Base-by-base conservation (phyloP, 257 asterid genomes). In the Fraxinus excelsior region DNA sequence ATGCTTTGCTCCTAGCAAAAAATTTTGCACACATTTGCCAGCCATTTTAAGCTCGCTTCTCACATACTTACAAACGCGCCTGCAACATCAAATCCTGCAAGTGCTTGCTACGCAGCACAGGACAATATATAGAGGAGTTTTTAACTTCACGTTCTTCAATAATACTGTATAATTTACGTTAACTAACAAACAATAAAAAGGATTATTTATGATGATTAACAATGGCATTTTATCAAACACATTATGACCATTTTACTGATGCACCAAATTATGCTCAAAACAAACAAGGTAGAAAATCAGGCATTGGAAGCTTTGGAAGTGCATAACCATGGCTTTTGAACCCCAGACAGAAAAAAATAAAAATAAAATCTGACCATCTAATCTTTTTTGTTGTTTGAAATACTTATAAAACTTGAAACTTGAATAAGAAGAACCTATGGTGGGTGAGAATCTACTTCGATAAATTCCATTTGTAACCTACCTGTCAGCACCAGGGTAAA, bases 171-270 rank as follows among this genome's bases (percentile, higher is more conserved):
- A 72, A 72, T 62, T 69, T 65, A 21, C 37, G 46, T 51, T 18
- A 51, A 13, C 21, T 31, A 67, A 71, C 26, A 9, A 13, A 46
- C 65, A 49, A 38, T 19, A 18, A 16, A 40, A 72, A 10, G 0
- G 40, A 42, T 28, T 23, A 74, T 9, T 38, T 7, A 1, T 60
- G 6, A 34, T 35, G 23, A 62, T 28, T 77, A 75, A 29, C 70
- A 13, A 14, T 7, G 77, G 25, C 92, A 88, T 84, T 90, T 85
- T 11, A 74, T 88, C 96, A 76, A 86, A 85, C 90, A 87, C 10
- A 23, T 80, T 42, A 7, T 19, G 80, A 6, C 37, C 83, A 74
- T 25, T 19, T 2, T 19, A 18, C 21, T 18, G 19, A 16, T 49
- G 46, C 58, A 16, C 23, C 1, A 4, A 23, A 51, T 14, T 16